phyloP scores from a whole-genome alignment of 441 rosid species.

The Pelargonium myrrhifolium region DNA sequence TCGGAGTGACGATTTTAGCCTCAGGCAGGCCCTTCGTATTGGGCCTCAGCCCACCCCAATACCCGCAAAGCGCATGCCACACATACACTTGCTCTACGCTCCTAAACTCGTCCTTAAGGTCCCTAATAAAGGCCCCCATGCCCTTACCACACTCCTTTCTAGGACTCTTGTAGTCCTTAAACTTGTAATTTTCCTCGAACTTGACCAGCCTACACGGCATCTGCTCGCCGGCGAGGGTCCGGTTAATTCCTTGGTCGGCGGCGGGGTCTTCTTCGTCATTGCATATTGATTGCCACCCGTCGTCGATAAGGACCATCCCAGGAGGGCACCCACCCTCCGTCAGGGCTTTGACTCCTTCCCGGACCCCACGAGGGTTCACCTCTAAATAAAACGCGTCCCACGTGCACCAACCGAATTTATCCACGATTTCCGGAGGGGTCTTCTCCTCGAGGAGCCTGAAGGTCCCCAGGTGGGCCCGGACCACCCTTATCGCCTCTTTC shows the following conservation, averaged over 20 bases:
- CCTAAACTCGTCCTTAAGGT: slow-evolving; percentile 22
- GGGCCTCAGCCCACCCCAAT: slow-evolving; percentile 26
- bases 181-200: slow-evolving; percentile 24
- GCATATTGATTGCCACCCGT: slow-evolving; percentile 27
- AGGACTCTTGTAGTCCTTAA: slow-evolving; percentile 21
- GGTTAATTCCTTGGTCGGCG: slow-evolving; percentile 3
- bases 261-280: slow-evolving; percentile 18
- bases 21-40: slow-evolving; percentile 16
- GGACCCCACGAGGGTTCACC: slow-evolving; percentile 21
- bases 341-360: slow-evolving; percentile 21
- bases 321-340: slow-evolving; percentile 24
- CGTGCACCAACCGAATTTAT: slow-evolving; percentile 30
- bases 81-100: slow-evolving; percentile 20
- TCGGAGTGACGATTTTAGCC: slow-evolving; percentile 16
- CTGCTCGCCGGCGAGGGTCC: slow-evolving; percentile 1
- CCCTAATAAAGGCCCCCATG: slow-evolving; percentile 23
- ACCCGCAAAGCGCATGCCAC: slow-evolving; percentile 28
- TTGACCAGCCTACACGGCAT: slow-evolving; percentile 22
- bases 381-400: slow-evolving; percentile 27
- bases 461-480: slow-evolving; percentile 17
- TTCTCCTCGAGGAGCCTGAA: slow-evolving; percentile 27
- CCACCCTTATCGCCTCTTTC: slow-evolving; percentile 20
- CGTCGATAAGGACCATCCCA: slow-evolving; percentile 21
- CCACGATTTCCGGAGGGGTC: slow-evolving; percentile 17
- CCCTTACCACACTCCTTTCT: slow-evolving; percentile 10